Evolutionary conservation across 371 early-diverging fungal genomes (phyloP).

Genomic region (Lichtheimia ornata): DNA sequence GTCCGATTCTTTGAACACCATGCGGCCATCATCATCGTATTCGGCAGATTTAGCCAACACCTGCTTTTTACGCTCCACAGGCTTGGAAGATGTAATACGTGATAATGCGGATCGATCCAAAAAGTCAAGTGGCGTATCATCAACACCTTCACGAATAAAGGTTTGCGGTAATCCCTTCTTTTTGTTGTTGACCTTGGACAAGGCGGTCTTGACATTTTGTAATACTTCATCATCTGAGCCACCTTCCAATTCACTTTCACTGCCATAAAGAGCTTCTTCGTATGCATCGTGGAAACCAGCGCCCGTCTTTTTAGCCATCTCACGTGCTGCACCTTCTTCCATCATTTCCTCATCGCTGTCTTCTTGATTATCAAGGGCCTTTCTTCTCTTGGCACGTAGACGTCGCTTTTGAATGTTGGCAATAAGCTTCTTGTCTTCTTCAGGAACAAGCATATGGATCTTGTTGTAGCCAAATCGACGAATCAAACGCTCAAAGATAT

Average conservation of each 20-base stretch:
- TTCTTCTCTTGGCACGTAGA: slow-evolving; percentile 82
- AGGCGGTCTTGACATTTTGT: slow-evolving; percentile 29
- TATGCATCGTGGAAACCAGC: slow-evolving; percentile 72
- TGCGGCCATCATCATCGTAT: slow-evolving; percentile 73
- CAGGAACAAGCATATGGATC: slow-evolving; percentile 81
- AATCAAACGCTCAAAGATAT: slow-evolving; percentile 91
- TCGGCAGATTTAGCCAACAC: slow-evolving; percentile 35
- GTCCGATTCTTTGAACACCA: slow-evolving; percentile 75
- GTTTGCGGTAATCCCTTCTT: slow-evolving; percentile 47
- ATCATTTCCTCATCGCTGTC: slow-evolving; percentile 55
- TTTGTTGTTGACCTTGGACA: slow-evolving; percentile 34
- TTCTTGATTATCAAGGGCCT: slow-evolving; percentile 46
- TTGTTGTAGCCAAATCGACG: slow-evolving; percentile 82
- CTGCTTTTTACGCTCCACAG: slow-evolving; percentile 50
- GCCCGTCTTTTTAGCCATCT: slow-evolving; percentile 43
- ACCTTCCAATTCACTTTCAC: slow-evolving; percentile 88
- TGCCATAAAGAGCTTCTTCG: slow-evolving; percentile 88
- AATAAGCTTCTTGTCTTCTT: slow-evolving; percentile 86
- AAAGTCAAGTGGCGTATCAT: slow-evolving; percentile 87
- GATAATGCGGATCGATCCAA: slow-evolving; percentile 85
- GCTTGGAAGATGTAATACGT: slow-evolving; percentile 65
- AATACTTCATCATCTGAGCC: slow-evolving; percentile 58
- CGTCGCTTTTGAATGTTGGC: slow-evolving; percentile 91
- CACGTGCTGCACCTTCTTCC: slow-evolving; percentile 37
- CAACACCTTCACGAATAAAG: slow-evolving; percentile 79